Evolutionary conservation across 768 basidiomycete species (phyloP).

Genomic region (Jaapia argillacea): DNA sequence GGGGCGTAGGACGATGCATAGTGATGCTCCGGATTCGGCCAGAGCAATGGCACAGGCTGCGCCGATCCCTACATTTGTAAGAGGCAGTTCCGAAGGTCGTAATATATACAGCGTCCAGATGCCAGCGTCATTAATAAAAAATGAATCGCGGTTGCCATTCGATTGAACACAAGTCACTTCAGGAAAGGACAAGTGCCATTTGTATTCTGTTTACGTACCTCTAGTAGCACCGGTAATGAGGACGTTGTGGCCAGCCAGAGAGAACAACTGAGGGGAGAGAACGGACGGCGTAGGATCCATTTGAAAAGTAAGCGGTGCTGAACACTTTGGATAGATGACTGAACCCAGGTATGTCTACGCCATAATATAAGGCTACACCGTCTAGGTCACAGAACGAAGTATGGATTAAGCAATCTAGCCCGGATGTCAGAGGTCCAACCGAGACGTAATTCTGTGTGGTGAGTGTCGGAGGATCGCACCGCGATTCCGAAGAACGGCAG

Average conservation of each 20-base stretch:
- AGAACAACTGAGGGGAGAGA: slow-evolving; percentile 51
- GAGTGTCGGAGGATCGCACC: too few relatives aligned
- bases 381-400: too few relatives aligned
- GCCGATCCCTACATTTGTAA: slow-evolving; percentile 34
- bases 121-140: background rate
- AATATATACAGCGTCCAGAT: background rate
- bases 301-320: too few relatives aligned
- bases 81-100: background rate
- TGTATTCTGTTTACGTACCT: slow-evolving; percentile 33
- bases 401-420: too few relatives aligned
- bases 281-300: slow-evolving; percentile 47
- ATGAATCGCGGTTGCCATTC: background rate
- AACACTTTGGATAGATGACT: too few relatives aligned
- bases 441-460: too few relatives aligned
- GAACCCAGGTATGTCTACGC: too few relatives aligned
- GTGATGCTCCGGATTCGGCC: slow-evolving; percentile 41
- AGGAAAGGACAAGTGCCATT: background rate
- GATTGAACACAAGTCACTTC: background rate
- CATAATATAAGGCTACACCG: too few relatives aligned
- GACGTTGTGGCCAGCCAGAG: slow-evolving; percentile 53
- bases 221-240: slow-evolving; percentile 77
- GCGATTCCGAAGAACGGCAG: too few relatives aligned
- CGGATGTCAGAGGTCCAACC: too few relatives aligned
- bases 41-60: slow-evolving; percentile 44
- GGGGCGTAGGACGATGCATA: slow-evolving; percentile 39